Percentiles rank a stretch among this genome's conserved stretches.
Conservation (phyloP, 2,329 filamentous ascomycete species). For the Penicillium sp. region DNA sequence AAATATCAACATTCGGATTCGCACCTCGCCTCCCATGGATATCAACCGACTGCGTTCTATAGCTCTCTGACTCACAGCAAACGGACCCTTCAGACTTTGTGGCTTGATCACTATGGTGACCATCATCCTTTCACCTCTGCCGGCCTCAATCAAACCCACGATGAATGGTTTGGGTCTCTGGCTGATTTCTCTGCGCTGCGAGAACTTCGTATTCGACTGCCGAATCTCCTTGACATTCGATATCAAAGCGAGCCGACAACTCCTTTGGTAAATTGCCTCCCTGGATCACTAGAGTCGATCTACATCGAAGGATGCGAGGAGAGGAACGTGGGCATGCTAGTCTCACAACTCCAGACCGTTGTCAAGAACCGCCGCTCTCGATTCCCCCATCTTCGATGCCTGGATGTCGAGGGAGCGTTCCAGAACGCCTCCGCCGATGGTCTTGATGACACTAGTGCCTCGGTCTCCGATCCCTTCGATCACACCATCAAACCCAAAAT, state of each 20-base stretch:
- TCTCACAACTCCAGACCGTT: slow-evolving; percentile 25
- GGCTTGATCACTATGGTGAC: slow-evolving; percentile 31
- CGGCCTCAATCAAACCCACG: slow-evolving; percentile 31
- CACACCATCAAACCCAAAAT: slow-evolving; percentile 26
- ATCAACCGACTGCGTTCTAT: slow-evolving; percentile 29
- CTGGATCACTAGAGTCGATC: slow-evolving; percentile 24
- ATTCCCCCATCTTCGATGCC: slow-evolving; percentile 18
- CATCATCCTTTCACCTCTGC: slow-evolving; percentile 32
- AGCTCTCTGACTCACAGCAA: slow-evolving; percentile 27
- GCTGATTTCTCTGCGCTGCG: slow-evolving; percentile 29
- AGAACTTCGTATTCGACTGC: slow-evolving; percentile 33
- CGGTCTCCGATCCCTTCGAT: not conserved
- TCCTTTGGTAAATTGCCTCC: slow-evolving; percentile 27
- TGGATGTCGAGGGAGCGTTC: slow-evolving; percentile 33
- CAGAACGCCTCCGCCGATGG: slow-evolving; percentile 28
- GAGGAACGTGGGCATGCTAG: slow-evolving; percentile 26
- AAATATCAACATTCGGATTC: slow-evolving; percentile 37
- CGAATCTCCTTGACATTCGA: slow-evolving; percentile 34
- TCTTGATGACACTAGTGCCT: slow-evolving; percentile 6
- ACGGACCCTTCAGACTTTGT: slow-evolving; percentile 27
- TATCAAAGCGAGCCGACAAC: slow-evolving; percentile 28
- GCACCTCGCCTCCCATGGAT: slow-evolving; percentile 28
- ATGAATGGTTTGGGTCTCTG: slow-evolving; percentile 34
- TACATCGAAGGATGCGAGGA: slow-evolving; percentile 34
- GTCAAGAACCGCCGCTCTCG: slow-evolving; percentile 21